Conservation (phyloP, 2,329 filamentous ascomycete genomes). For the Xylariaceae sp. region DNA sequence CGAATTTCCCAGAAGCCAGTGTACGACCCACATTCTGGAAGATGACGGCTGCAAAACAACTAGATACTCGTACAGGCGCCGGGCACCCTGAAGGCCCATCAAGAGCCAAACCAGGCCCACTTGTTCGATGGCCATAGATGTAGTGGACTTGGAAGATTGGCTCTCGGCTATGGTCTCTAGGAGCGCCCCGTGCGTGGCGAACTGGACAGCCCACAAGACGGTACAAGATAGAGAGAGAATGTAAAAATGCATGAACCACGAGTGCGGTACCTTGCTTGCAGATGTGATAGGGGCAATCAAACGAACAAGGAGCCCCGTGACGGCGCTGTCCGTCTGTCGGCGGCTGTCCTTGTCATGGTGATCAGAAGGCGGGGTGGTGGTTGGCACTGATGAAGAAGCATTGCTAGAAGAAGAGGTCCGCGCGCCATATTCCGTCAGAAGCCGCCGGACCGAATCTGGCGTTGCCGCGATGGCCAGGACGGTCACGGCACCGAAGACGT, state of each 20-base stretch:
- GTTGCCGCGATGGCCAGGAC: constrained; percentile 40
- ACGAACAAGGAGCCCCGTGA: constrained; percentile 20
- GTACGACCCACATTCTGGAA: constrained; percentile 77
- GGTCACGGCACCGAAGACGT: constrained; percentile 36
- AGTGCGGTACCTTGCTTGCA: constrained; percentile 66
- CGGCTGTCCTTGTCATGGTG: background rate
- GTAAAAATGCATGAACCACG: constrained; percentile 90
- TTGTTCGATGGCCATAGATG: constrained; percentile 56
- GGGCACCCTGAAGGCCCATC: constrained; percentile 67
- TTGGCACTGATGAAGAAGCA: constrained; percentile 3
- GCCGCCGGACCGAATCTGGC: constrained; percentile 39
- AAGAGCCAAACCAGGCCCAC: constrained; percentile 63
- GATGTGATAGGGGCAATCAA: constrained; percentile 34
- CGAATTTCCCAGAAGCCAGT: constrained; percentile 71
- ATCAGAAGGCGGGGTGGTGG: no score
- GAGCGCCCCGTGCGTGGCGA: constrained; percentile 47
- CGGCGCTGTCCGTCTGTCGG: constrained; percentile 3
- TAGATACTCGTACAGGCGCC: constrained; percentile 72
- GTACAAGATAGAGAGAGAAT: constrained; percentile 63
- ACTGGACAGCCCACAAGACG: constrained; percentile 67
- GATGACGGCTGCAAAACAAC: constrained; percentile 59
- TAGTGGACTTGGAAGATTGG: constrained; percentile 27
- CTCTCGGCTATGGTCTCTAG: constrained; percentile 44
- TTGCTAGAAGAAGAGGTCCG: constrained; percentile 31
- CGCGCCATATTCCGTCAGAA: constrained; percentile 48